Evolutionary conservation across 257 asterid genomes (phyloP).

Genomic region (Echium plantagineum): DNA sequence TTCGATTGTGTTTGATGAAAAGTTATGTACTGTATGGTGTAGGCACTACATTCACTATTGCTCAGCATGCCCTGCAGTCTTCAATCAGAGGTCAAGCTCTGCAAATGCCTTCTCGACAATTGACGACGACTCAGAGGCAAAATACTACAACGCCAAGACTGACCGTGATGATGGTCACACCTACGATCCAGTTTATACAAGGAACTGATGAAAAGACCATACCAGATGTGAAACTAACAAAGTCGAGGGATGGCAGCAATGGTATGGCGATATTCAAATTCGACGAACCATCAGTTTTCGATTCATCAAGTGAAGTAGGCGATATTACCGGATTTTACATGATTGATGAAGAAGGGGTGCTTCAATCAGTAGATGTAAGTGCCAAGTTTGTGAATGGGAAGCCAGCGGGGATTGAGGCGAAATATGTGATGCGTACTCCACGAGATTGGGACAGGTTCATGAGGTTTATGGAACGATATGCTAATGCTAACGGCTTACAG

Average conservation of each 20-base stretch:
- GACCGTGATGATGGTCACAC: slow-evolving; percentile 53
- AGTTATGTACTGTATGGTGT: slow-evolving; percentile 13
- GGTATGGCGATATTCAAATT: slow-evolving; percentile 85
- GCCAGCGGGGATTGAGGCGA: slow-evolving; percentile 92
- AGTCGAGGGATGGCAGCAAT: slow-evolving; percentile 80
- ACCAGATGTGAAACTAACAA: slow-evolving; percentile 88
- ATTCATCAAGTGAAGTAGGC: slow-evolving; percentile 79
- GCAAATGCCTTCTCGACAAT: slow-evolving; percentile 23
- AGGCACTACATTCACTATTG: slow-evolving; percentile 32
- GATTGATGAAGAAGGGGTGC: slow-evolving; percentile 88
- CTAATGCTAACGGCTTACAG: slow-evolving; percentile 60
- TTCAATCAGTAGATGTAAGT: slow-evolving; percentile 78
- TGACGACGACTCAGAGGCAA: slow-evolving; percentile 15
- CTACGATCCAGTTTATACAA: slow-evolving; percentile 81
- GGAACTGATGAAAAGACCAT: slow-evolving; percentile 79
- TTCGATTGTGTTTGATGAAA: slow-evolving; percentile 16
- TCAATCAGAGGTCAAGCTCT: slow-evolving; percentile 56
- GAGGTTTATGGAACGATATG: slow-evolving; percentile 95
- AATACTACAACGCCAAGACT: slow-evolving; percentile 17
- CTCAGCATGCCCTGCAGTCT: slow-evolving; percentile 40
- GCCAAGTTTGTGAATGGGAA: slow-evolving; percentile 86
- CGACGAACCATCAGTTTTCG: slow-evolving; percentile 78
- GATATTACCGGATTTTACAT: slow-evolving; percentile 89
- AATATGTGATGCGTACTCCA: slow-evolving; percentile 69
- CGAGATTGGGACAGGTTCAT: slow-evolving; percentile 93